Conservation (phyloP, 768 basidiomycete genomes). For the Gloeostereum incarnatum region DNA sequence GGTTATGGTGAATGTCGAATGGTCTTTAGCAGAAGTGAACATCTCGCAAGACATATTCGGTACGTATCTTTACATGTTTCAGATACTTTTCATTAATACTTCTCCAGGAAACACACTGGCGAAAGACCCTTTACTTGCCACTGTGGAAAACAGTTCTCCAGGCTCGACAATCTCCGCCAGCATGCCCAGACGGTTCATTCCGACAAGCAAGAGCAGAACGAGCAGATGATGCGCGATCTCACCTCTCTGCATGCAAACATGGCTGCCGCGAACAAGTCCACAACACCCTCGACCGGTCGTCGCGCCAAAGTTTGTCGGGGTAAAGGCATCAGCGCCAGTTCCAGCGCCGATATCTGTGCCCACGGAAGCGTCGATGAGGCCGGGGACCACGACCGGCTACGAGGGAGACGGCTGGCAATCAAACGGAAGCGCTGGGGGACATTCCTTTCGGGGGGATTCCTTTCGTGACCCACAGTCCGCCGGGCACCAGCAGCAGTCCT, state of each 20-base stretch:
- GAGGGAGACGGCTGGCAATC: conserved; percentile 28
- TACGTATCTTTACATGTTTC: conserved; percentile 28
- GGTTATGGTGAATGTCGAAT: conserved; percentile 95
- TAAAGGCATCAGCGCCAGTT: conserved; percentile 6
- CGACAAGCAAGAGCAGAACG: conserved; percentile 86
- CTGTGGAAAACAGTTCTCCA: conserved; percentile 90
- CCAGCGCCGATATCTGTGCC: conserved; percentile 15
- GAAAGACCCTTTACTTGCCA: conserved; percentile 96
- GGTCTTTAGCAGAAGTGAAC: conserved; percentile 94
- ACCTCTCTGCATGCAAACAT: conserved; percentile 77
- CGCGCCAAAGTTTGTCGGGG: no score
- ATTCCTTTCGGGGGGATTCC: conserved; percentile 35
- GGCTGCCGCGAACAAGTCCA: conserved; percentile 45
- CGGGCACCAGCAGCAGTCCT: conserved; percentile 57
- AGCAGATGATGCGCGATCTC: conserved; percentile 86
- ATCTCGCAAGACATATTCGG: conserved; percentile 93
- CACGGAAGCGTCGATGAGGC: conserved; percentile 34
- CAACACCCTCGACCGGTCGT: no score
- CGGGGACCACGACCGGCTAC: conserved; percentile 67
- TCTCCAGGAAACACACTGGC: conserved; percentile 88
- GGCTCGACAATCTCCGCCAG: conserved; percentile 94
- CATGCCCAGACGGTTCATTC: conserved; percentile 96
- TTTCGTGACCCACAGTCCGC: conserved; percentile 48
- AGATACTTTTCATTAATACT: conserved; percentile 1
- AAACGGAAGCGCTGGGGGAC: conserved; percentile 7